These are phyloP conservation scores for Novymonas esmeraldas DNA, from an alignment of 208 protist species.

Conservation along the genomic window DNA sequence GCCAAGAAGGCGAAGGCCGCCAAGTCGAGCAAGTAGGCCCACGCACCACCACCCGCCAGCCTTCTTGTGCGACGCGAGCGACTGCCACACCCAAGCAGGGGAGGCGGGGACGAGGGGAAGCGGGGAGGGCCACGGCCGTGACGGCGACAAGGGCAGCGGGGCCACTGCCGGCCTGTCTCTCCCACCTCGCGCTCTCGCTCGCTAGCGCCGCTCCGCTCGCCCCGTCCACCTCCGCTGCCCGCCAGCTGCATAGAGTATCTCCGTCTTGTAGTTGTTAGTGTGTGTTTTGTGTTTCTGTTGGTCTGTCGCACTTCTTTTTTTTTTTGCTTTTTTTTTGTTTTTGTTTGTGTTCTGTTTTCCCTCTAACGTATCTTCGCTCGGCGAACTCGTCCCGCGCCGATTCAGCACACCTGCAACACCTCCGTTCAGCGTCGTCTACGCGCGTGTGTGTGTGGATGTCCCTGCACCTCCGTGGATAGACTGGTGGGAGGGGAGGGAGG, in stretches of 20 bases:
- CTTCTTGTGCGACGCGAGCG: no score
- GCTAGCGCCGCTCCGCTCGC: neutral
- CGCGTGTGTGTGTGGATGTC: neutral
- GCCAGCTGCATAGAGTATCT: no score
- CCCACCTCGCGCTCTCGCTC: neutral
- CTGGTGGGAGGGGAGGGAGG: no score
- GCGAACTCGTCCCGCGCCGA: neutral
- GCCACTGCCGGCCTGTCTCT: neutral
- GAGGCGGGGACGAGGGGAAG: neutral
- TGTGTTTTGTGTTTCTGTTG: no score
- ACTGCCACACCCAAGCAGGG: no score
- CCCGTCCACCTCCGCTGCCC: neutral
- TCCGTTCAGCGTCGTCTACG: no score
- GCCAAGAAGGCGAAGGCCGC: conserved; percentile 15
- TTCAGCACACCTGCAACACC: no score
- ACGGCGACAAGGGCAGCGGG: neutral
- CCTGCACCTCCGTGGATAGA: neutral
- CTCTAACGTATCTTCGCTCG: neutral
- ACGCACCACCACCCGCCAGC: no score
- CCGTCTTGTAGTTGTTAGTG: no score
- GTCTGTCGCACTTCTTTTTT: neutral
- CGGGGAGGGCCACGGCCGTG: neutral
- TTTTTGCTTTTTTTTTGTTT: neutral
- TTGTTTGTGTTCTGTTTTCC: neutral
- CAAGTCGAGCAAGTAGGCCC: conserved; percentile 10